Conservation (phyloP, 116 monocot species). For the Dioscorea cayenensis region DNA sequence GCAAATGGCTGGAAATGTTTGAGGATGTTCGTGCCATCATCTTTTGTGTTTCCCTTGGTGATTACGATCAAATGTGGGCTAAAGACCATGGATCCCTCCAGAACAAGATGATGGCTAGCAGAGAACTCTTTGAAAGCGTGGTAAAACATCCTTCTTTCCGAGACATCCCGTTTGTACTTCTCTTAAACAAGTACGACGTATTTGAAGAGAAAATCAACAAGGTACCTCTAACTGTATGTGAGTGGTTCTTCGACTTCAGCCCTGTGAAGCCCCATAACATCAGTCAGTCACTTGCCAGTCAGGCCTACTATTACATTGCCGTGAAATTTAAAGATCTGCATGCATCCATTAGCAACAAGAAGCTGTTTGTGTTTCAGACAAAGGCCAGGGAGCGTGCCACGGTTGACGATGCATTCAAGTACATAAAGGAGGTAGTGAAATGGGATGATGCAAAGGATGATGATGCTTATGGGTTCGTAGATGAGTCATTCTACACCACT, state of each 20-base stretch:
- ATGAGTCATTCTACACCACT: constrained; percentile 5
- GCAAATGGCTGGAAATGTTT: constrained; percentile 20
- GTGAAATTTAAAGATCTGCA: constrained; percentile 28
- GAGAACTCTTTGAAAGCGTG: constrained; percentile 12
- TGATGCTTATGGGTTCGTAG: background rate
- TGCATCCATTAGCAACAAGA: constrained; percentile 15
- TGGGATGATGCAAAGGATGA: constrained; percentile 40
- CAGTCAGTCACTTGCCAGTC: constrained; percentile 19
- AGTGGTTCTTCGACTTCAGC: constrained; percentile 22
- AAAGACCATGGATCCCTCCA: constrained; percentile 6
- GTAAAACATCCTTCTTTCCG: constrained; percentile 13
- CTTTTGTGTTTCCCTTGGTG: constrained; percentile 19
- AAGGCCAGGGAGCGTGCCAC: constrained; percentile 10
- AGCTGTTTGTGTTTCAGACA: constrained; percentile 24
- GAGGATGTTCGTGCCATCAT: constrained; percentile 17
- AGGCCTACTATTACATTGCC: constrained; percentile 18
- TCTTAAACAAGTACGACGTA: constrained; percentile 21
- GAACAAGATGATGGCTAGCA: constrained; percentile 21
- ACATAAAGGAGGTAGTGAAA: constrained; percentile 28
- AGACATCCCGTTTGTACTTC: constrained; percentile 15
- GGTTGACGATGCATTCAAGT: constrained; percentile 30
- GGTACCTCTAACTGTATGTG: constrained; percentile 16
- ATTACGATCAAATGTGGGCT: constrained; percentile 23
- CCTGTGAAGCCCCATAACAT: constrained; percentile 17
- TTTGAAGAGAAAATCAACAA: constrained; percentile 22